These are phyloP conservation scores for Mortierella sp. DNA, from an alignment of 371 early-diverging fungal species.

Conservation along the genomic window DNA sequence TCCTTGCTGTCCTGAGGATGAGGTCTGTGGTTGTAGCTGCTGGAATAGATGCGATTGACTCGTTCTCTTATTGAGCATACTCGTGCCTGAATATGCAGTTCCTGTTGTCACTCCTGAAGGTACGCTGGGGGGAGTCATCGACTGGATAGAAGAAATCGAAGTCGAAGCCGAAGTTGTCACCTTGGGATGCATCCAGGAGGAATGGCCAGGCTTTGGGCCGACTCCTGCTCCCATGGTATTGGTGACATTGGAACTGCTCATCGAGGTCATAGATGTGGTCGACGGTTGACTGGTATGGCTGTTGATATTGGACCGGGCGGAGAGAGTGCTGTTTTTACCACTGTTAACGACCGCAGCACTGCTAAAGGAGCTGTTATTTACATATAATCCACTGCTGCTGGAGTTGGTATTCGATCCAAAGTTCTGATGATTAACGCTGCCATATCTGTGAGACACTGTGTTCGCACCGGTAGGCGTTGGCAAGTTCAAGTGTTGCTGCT, in stretches of 20 bases:
- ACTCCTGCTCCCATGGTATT: constrained; percentile 4
- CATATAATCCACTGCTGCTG: constrained; percentile 5
- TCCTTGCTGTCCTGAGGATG: background rate
- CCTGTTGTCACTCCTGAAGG: constrained; percentile 1
- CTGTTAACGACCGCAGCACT: background rate
- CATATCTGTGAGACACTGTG: background rate
- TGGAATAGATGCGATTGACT: constrained; percentile 12
- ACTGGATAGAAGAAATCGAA: background rate
- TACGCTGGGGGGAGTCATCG: background rate
- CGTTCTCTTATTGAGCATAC: constrained; percentile 4
- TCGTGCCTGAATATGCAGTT: background rate
- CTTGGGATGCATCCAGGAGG: constrained; percentile 29
- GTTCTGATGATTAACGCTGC: constrained; percentile 1
- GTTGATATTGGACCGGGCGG: constrained; percentile 9
- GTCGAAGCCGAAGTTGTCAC: constrained; percentile 7
- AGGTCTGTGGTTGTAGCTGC: background rate
- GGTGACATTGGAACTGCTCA: background rate
- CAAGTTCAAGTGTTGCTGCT: constrained; percentile 15
- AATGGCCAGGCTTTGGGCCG: background rate
- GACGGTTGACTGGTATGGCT: constrained; percentile 23
- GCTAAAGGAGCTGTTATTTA: constrained; percentile 5
- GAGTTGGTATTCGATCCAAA: background rate
- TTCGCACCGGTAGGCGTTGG: constrained; percentile 6
- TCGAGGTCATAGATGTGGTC: background rate
- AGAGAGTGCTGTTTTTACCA: constrained; percentile 2